Evolutionary conservation across 805 yeast genomes (phyloP).

Genomic region (Ogataea philodendri): DNA sequence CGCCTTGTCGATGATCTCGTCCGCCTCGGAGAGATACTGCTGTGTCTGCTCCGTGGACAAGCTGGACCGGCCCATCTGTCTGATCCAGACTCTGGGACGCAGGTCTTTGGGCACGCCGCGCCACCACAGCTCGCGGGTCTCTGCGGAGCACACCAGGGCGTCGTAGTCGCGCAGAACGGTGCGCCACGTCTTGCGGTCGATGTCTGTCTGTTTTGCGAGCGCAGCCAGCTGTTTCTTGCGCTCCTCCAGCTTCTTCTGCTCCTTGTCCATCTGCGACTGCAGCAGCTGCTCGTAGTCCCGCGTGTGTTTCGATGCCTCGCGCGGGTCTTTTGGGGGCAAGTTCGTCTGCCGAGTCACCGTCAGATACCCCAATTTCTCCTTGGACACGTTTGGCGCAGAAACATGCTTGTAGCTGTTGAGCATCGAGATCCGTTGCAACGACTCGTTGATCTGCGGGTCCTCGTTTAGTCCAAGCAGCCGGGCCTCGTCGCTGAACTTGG

Average conservation of each 20-base stretch:
- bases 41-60: conserved; percentile 20
- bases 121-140: conserved; percentile 59
- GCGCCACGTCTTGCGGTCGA: conserved; percentile 43
- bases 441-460: conserved; percentile 36
- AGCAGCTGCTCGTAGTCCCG: conserved; percentile 49
- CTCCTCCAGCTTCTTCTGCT: conserved; percentile 33
- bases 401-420: conserved; percentile 25
- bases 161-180: conserved; percentile 39
- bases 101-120: conserved; percentile 47
- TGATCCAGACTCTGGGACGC: conserved; percentile 52
- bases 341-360: conserved; percentile 60
- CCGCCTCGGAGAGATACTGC: conserved; percentile 20
- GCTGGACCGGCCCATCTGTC: conserved; percentile 38
- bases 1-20: conserved; percentile 26
- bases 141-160: conserved; percentile 35
- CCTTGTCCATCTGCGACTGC: conserved; percentile 40
- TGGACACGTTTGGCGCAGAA: conserved; percentile 1
- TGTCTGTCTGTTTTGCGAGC: conserved; percentile 34
- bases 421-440: conserved; percentile 35
- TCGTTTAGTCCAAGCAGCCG: conserved; percentile 35
- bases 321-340: conserved; percentile 61
- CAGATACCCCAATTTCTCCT: conserved; percentile 27
- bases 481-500: conserved; percentile 35
- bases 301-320: conserved; percentile 54
- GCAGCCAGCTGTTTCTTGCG: conserved; percentile 35